Percentiles rank a stretch among this genome's conserved stretches.
Conservation (phyloP, 2,329 filamentous ascomycete species). For the Colletotrichum sp. region DNA sequence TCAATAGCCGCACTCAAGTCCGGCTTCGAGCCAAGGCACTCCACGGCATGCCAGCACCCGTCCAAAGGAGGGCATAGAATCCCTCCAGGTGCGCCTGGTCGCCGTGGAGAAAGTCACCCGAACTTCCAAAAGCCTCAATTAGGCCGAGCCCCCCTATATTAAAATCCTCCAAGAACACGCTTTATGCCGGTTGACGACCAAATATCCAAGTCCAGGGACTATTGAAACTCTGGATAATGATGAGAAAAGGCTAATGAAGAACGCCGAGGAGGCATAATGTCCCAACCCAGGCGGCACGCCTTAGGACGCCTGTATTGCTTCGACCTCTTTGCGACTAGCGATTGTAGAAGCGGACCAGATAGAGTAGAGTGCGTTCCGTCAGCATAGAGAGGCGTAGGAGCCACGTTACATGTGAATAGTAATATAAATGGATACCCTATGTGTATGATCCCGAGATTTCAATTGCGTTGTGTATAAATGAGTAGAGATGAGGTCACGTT, state of each 20-base stretch:
- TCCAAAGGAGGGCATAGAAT: not conserved
- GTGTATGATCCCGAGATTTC: not conserved
- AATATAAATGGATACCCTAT: not conserved
- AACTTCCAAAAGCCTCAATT: rapidly evolving
- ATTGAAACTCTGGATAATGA: not conserved
- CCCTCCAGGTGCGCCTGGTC: not conserved
- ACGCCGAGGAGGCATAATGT: not conserved
- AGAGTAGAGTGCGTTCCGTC: not conserved
- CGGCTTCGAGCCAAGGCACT: not conserved
- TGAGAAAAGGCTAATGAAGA: not conserved
- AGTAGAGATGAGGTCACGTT: too few species aligned
- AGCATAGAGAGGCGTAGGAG: not conserved
- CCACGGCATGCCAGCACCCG: not conserved
- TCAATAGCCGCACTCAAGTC: not conserved
- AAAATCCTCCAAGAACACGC: not conserved
- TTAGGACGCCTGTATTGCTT: not conserved
- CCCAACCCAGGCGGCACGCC: not conserved
- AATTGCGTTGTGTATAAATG: not conserved
- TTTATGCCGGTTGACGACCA: not conserved
- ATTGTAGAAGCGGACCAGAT: not conserved
- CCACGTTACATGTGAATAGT: not conserved
- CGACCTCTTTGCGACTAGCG: not conserved
- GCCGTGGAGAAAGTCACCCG: not conserved
- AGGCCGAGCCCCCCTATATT: not conserved
- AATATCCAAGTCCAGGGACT: not conserved